Base-by-base conservation (phyloP, 371 early-diverging fungal genomes). In the Mortierella sp. region DNA sequence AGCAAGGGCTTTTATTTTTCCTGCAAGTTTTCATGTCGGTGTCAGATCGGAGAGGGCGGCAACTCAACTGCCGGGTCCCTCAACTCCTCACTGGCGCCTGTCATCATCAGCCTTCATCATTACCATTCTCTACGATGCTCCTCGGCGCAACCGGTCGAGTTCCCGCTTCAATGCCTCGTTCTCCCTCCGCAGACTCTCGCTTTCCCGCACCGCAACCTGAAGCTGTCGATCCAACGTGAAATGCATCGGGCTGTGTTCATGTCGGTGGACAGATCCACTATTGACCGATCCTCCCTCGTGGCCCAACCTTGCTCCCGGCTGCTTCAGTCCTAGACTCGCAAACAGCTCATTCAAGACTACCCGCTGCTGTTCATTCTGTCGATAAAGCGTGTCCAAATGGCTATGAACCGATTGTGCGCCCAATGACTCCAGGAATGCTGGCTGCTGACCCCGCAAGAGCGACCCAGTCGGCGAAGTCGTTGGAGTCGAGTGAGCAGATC, bases 91-190 rank as follows among this genome's bases (percentile, higher is more conserved):
- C 65, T 24, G 26, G 22, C 48, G 14, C 34, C 34, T 39, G 22
- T 61, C 61, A 6, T 31, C 55, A 53, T 22, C 22, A 19, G n/a
- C n/a, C n/a, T n/a, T 58, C 7, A 34, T 58, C 14, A 45, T 19
- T 19, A 31, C 7, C 19, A 19, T 29, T 16, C 34, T 58, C 61
- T 58, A 58, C 61, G 61, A 58, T 22, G 19, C 61, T 26, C 74
- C 74, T 22, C 82, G 73, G 40, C 86, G 84, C 66, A 90, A 64
- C 6, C 76, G 82, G 8, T 92, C 89, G 4, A 91, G 64, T 63
- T 91, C 90, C 37, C 84, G 85, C 66, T 88, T 84, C 80, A 91
- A 73, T 6, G 82, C 80, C 19, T 90, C 89, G 55, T 92, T 91
- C 70, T 92, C 91, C 40, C 87, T 86, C 68, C 85, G 76, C 26